Evolutionary conservation across 331 rosid species (phyloP).

Genomic region (Quercus tomentella): DNA sequence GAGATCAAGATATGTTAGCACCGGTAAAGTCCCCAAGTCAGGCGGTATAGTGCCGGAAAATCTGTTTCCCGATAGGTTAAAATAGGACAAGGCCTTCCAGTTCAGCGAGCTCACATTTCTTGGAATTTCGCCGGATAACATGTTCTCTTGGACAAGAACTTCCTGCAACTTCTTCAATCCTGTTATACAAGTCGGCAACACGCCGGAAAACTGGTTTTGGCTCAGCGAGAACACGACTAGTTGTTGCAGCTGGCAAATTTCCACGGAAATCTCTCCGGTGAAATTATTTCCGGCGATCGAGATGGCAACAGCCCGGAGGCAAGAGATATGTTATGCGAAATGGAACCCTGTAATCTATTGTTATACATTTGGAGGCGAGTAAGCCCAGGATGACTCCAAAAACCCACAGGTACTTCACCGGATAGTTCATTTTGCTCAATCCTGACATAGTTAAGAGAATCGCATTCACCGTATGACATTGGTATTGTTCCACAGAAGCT

Average conservation of each 20-base stretch:
- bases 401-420: conserved; percentile 42
- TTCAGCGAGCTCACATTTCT: conserved; percentile 18
- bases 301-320: conserved; percentile 26
- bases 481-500: conserved; percentile 53
- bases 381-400: conserved; percentile 58
- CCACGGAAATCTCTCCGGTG: conserved; percentile 42
- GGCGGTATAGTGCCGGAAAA: conserved; percentile 62
- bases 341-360: conserved; percentile 50
- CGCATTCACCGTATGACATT: conserved; percentile 37
- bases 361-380: conserved; percentile 26
- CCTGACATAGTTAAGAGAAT: conserved; percentile 53
- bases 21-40: conserved; percentile 46
- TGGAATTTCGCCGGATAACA: conserved; percentile 55
- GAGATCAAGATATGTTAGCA: conserved; percentile 62
- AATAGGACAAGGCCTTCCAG: conserved; percentile 52
- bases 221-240: conserved; percentile 41
- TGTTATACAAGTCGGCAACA: conserved; percentile 54
- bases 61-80: conserved; percentile 56
- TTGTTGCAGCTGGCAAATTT: conserved; percentile 39
- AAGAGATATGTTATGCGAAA: conserved; percentile 35
- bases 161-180: conserved; percentile 50
- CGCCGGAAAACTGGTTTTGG: conserved; percentile 50
- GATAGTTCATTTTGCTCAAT: conserved; percentile 47
- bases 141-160: conserved; percentile 59
- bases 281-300: conserved; percentile 40